phyloP scores from a whole-genome alignment of 164 flowering plant genomes.

The Dillenia turbinata region DNA sequence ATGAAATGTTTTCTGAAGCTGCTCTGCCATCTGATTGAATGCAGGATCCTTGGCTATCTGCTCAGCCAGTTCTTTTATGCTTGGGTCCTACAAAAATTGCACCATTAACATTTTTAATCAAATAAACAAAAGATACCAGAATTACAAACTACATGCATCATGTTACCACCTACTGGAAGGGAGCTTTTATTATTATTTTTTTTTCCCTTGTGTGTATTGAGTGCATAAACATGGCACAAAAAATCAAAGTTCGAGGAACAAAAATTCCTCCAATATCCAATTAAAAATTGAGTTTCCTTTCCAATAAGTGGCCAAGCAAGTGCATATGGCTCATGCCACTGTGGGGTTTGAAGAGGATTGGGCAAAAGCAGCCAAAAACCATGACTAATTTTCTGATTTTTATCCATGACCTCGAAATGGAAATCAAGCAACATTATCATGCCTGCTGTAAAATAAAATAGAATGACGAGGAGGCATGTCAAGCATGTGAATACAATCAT shows the following conservation, averaged over 20 bases:
- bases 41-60: slow-evolving; percentile 94
- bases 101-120: background rate
- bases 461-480: too few relatives aligned
- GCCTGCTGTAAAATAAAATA: too few relatives aligned
- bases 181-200: too few relatives aligned
- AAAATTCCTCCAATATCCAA: background rate
- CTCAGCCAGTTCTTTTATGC: slow-evolving; percentile 83
- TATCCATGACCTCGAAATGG: too few relatives aligned
- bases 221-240: background rate
- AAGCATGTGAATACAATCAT: too few relatives aligned
- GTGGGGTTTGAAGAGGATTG: too few relatives aligned
- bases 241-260: background rate
- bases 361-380: too few relatives aligned
- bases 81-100: slow-evolving; percentile 58
- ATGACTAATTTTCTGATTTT: too few relatives aligned
- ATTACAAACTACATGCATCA: background rate
- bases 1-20: slow-evolving; percentile 74
- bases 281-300: too few relatives aligned
- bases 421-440: too few relatives aligned
- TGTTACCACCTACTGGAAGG: background rate
- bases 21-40: slow-evolving; percentile 93
- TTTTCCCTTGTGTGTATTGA: background rate
- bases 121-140: background rate
- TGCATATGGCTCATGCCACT: too few relatives aligned
- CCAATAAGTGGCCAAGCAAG: too few relatives aligned